Base-by-base conservation (phyloP, 2,329 filamentous ascomycete genomes). In the Claviceps pusilla region DNA sequence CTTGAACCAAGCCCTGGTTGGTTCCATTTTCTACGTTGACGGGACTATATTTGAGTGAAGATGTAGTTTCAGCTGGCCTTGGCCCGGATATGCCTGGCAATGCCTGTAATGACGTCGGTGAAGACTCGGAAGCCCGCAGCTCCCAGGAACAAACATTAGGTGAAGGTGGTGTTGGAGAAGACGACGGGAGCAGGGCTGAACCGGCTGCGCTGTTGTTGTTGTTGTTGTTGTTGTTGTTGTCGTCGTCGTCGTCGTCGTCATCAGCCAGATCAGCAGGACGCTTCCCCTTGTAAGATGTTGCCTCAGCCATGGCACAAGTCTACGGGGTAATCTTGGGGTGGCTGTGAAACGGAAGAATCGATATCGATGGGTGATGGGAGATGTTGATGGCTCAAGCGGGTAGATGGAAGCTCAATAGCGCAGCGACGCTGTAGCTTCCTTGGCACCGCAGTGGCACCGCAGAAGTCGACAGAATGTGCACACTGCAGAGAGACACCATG, bases 231-330 rank as follows among this genome's bases (percentile, higher is more conserved):
- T 24, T 24, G 24, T 24, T 24, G 24, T 24, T 24, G 24, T 24
- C 24, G 24, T 24, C 24, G 24, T 24, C 3, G 24, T 24, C 24
- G 24, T 24, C 24, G 24, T 24, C 42, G 29, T 52, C 49, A 43
- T 53, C 29, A 24, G 48, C 28, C 48, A 47, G 54, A 52, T 54
- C 51, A 42, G 49, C 52, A 43, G 51, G 48, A 31, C 51, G 49
- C 42, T 58, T 55, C 7, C 50, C 52, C 31, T 37, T 50, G 12
- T 43, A 12, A 31, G 37, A 33, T 31, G 53, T 19, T 19, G 45
- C 29, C 29, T 37, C 54, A 57, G 47, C 45, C 56, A 56, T 57
- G 24, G 46, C 43, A 35, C 7, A 45, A 11, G 49, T 52, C 10
- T 47, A 33, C 3, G 29, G 19, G 50, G 24, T 7, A 45, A 43